phyloP scores from a whole-genome alignment of 2,329 filamentous ascomycete genomes.

The Plectosphaerella plurivora region DNA sequence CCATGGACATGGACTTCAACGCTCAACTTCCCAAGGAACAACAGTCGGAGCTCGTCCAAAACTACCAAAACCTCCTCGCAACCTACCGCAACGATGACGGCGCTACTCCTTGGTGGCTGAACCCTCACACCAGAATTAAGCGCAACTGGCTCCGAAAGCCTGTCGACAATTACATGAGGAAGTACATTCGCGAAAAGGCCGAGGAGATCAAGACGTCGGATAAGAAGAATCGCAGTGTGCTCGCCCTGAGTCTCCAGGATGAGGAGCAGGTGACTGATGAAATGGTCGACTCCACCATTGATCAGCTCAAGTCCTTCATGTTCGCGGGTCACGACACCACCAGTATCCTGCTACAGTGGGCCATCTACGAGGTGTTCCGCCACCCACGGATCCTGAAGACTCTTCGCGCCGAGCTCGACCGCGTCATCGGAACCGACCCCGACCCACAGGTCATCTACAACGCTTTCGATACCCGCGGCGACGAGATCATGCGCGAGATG shows the following conservation, averaged over 20 bases:
- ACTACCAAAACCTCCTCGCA: conserved; percentile 19
- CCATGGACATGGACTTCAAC: conserved; percentile 26
- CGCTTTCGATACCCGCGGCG: conserved; percentile 20
- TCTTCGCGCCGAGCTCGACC: conserved; percentile 28
- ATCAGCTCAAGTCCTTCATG: conserved; percentile 33
- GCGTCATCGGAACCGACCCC: conserved; percentile 24
- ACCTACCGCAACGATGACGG: conserved; percentile 16
- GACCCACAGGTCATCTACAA: conserved; percentile 18
- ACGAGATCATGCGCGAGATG: conserved; percentile 26
- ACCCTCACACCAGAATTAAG: conserved; percentile 8
- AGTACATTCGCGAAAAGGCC: conserved; percentile 19
- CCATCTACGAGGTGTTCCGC: conserved; percentile 29
- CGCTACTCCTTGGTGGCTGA: conserved; percentile 15
- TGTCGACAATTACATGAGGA: conserved; percentile 17
- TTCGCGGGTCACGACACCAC: conserved; percentile 38
- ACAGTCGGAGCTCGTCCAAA: conserved; percentile 20
- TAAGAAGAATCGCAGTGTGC: conserved; percentile 21
- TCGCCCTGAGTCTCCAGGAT: conserved; percentile 26
- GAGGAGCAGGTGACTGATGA: conserved; percentile 18
- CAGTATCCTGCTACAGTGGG: conserved; percentile 28
- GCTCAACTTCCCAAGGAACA: conserved; percentile 21
- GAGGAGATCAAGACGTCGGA: conserved; percentile 6
- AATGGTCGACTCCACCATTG: conserved; percentile 22
- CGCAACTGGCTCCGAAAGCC: conserved; percentile 13
- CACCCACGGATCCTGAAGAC: conserved; percentile 20